phyloP scores from a whole-genome alignment of 2,329 filamentous ascomycete genomes.

The Pleochaeta shiraiana region DNA sequence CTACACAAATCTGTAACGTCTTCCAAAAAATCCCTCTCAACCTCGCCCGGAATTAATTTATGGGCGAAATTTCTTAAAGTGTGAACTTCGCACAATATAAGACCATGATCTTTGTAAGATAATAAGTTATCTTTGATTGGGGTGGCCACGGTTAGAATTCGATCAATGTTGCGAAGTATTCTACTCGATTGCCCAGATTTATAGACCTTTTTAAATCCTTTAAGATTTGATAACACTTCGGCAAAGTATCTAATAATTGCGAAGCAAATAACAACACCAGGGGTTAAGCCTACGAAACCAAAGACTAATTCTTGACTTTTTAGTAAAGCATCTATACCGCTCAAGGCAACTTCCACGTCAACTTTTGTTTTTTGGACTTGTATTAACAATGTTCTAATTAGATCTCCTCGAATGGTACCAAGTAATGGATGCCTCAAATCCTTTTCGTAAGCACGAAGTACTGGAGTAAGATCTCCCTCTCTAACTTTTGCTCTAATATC shows the following conservation, averaged over 20 bases:
- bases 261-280: constrained; percentile 71
- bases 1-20: constrained; percentile 76
- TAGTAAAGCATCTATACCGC: constrained; percentile 79
- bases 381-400: constrained; percentile 77
- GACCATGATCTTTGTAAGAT: constrained; percentile 78
- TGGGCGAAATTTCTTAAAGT: constrained; percentile 49
- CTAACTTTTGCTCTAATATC: constrained; percentile 60
- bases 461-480: constrained; percentile 82
- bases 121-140: constrained; percentile 53
- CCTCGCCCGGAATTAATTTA: constrained; percentile 45
- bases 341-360: constrained; percentile 88
- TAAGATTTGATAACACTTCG: constrained; percentile 45
- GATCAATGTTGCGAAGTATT: constrained; percentile 71
- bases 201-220: constrained; percentile 40
- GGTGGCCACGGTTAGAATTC: constrained; percentile 47
- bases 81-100: constrained; percentile 79
- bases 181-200: constrained; percentile 51
- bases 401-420: constrained; percentile 65
- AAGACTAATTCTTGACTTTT: constrained; percentile 97
- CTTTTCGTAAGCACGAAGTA: constrained; percentile 76
- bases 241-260: constrained; percentile 51
- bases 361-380: constrained; percentile 99
- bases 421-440: constrained; percentile 65
- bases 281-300: constrained; percentile 88
- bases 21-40: constrained; percentile 69